Evolutionary conservation across 2,329 filamentous ascomycete species (phyloP), one percentile per base, ranked within the genome.

Genomic region (Thermothelomyces thermophilus): DNA sequence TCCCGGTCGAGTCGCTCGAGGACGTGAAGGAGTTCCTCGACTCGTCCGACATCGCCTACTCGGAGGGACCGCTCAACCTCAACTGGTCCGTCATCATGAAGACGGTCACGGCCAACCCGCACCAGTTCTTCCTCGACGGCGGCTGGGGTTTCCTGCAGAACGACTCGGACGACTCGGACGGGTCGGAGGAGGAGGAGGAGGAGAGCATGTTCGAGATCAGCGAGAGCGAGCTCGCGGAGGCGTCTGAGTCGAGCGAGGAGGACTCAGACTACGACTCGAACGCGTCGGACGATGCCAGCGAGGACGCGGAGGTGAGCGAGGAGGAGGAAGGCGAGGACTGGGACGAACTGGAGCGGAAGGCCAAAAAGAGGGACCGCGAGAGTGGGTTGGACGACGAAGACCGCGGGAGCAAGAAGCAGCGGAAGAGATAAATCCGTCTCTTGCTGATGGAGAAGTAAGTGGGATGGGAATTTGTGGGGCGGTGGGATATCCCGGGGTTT

Each of bases 31-130:
- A 98, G 64, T 98, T 93, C 84, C 80, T 98, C 9, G 91, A 98
- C 68, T 90, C 86, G 1, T 90, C 93, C 41, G 91, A 98, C 64
- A 95, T 98, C 63, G 84, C 93, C 16, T 97, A 84, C 73, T 87
- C 83, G 11, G 94, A 98, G 69, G 93, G 93, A 50, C 93, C 91
- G 1, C 82, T 98, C 59, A 98, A 98, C 72, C 77, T 98, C 50
- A 97, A 97, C 76, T 98, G 93, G 93, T 86, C 87, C 10, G 95
- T 90, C 14, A 98, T 98, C 65, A 98, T 98, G 90, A 98, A 98
- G 77, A 98, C 93, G 0, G 90, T 98, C 22, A 91, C 87, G 17
- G 84, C 86, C 31, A 90, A 98, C 65, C 88, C 93, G 2, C 91
- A 98, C 65, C 82, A 86, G 60, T 98, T 98, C 80, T 98, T 96